Conservation (phyloP, 2,329 filamentous ascomycete species). For the Rutstroemia sp. region DNA sequence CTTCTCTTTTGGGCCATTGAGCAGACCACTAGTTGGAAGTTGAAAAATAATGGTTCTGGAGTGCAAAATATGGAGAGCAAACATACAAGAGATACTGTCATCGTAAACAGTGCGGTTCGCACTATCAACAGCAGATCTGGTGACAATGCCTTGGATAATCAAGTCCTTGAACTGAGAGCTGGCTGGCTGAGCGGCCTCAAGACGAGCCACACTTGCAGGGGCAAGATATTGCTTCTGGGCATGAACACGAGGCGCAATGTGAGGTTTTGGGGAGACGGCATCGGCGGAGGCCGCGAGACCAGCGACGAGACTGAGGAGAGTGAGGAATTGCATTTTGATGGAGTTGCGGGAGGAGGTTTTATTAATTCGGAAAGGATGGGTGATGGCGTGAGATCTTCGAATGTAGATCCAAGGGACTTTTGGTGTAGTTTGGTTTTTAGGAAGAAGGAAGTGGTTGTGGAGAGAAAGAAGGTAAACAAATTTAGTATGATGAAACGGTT, state of each 20-base stretch:
- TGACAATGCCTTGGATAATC: background rate
- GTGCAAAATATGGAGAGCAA: constrained; percentile 12
- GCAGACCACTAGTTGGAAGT: background rate
- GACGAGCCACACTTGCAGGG: constrained; percentile 12
- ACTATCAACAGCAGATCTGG: constrained; percentile 1
- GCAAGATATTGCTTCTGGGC: background rate
- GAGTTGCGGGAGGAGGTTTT: background rate
- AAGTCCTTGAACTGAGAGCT: background rate
- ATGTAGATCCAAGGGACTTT: background rate
- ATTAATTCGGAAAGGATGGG: background rate
- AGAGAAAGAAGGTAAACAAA: background rate
- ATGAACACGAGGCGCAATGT: background rate
- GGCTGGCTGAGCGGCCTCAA: constrained; percentile 9
- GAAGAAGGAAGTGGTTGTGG: background rate
- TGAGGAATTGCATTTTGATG: constrained; percentile 8
- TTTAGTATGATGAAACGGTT: background rate
- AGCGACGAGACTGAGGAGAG: constrained; percentile 3
- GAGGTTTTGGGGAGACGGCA: constrained; percentile 2
- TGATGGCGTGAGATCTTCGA: background rate
- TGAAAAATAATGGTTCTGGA: constrained; percentile 4
- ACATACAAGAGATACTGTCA: constrained; percentile 9
- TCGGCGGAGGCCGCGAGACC: constrained; percentile 8
- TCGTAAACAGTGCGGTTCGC: constrained; percentile 1
- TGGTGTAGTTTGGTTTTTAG: background rate
- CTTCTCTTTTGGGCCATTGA: too few relatives aligned